Evolutionary conservation across 345 rosid species (phyloP).

Genomic region (Syzygium oleosum): DNA sequence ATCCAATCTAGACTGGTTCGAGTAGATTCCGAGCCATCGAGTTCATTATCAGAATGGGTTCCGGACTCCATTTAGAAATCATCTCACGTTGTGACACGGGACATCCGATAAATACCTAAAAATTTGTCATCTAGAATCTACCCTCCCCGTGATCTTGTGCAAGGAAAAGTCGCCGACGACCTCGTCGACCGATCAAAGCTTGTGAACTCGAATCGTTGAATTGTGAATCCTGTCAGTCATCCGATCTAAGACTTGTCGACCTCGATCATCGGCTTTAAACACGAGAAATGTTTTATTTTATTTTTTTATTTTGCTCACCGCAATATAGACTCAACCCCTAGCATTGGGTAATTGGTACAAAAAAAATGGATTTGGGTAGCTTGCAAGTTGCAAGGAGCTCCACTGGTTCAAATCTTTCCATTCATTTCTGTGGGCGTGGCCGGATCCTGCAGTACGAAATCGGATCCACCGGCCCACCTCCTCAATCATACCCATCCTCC

Average conservation of each 20-base stretch:
- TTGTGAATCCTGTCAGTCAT: rapidly evolving
- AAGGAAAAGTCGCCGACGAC: not conserved
- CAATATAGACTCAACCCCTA: rapidly evolving
- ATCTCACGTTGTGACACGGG: not conserved
- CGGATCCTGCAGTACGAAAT: not conserved
- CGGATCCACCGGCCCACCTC: not conserved
- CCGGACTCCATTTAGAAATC: not conserved
- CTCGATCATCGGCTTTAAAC: not conserved
- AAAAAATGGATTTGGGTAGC: not conserved
- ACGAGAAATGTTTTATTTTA: not conserved
- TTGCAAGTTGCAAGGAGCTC: not conserved
- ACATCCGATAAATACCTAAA: rapidly evolving
- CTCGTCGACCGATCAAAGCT: not conserved
- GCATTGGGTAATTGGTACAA: not conserved
- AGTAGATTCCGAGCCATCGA: not conserved
- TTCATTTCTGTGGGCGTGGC: not conserved
- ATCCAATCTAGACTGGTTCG: not conserved
- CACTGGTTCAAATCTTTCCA: not conserved
- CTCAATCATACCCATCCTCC: not conserved
- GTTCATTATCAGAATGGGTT: rapidly evolving
- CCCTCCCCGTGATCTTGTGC: not conserved
- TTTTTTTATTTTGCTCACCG: not conserved
- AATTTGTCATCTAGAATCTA: not conserved
- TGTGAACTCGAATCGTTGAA: not conserved
- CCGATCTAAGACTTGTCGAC: not conserved